Evolutionary conservation across 331 rosid genomes (phyloP).

Genomic region (Pyrus hybrid): DNA sequence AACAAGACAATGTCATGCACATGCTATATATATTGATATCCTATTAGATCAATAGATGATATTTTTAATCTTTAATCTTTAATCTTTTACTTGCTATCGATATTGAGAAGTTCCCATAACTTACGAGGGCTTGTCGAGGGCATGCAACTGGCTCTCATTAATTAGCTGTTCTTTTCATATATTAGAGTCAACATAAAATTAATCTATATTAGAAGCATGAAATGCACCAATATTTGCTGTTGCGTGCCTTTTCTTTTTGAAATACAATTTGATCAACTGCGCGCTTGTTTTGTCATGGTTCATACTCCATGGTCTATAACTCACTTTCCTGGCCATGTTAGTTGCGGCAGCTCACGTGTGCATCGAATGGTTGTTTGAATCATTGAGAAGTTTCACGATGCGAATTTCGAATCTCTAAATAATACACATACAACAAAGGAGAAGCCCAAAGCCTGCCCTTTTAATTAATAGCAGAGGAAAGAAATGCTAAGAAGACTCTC

Average conservation of each 20-base stretch:
- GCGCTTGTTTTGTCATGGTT: neutral
- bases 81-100: conserved; percentile 22
- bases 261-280: neutral
- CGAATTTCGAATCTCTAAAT: too few relatives aligned
- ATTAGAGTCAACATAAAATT: neutral
- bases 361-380: neutral
- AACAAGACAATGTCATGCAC: conserved; percentile 46
- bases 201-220: neutral
- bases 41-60: conserved; percentile 9
- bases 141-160: conserved; percentile 5
- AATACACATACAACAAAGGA: too few relatives aligned
- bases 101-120: conserved; percentile 28
- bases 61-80: neutral
- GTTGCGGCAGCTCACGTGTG: neutral
- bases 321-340: neutral
- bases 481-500: neutral
- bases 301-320: neutral
- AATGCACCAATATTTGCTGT: neutral
- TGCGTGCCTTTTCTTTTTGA: neutral
- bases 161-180: neutral
- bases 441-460: too few relatives aligned
- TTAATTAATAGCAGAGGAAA: neutral
- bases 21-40: conserved; percentile 21
- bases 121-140: conserved; percentile 27
- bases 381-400: too few relatives aligned